Evolutionary conservation across 441 rosid species (phyloP), one percentile per base, ranked within the genome.

Genomic region (Brassica balearica): DNA sequence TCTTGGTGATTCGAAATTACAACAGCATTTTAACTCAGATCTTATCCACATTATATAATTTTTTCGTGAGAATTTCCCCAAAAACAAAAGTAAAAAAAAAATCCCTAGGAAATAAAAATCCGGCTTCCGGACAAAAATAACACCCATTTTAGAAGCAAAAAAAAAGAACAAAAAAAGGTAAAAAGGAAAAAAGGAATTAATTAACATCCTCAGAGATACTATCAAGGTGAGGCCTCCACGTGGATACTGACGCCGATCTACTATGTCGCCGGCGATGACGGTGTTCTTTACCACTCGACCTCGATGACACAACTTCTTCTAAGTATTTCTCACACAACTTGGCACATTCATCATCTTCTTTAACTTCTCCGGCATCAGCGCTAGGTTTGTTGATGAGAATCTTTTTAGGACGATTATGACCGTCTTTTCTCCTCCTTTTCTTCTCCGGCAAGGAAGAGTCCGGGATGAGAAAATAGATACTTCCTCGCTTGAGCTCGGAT

Each of bases 381-480:
- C 11, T 58, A 34, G 56, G 29, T 22, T 60, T 71, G 2, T n/a
- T 69, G 34, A 51, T 8, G 23, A 22, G 8, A 64, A 59, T 22
- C 63, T 67, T 77, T 62, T 10, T 68, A 1, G 20, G 75, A 59
- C 48, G 70, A 19, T 48, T n/a, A 48, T 12, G 63, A 56, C 15
- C 32, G 3, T 80, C 76, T 68, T 76, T 80, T 60, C 77, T 36
- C 51, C 64, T 20, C 61, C 73, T 70, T 71, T 85, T 86, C 81
- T 86, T 90, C 77, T 86, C 84, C 15, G 91, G 92, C 46, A 89
- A 72, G 2, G 99, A 90, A 68, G 97, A 72, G 0, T 84, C 68
- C 0, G 97, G 98, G 62, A 93, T 89, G 73, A 93, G 81, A 82
- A 95, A 95, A 80, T 93, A 95, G 20, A 95, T 92, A 82, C 86